These are phyloP conservation scores for Sporothrix phasma DNA, from an alignment of 2,329 filamentous ascomycete genomes.

Conservation along the genomic window DNA sequence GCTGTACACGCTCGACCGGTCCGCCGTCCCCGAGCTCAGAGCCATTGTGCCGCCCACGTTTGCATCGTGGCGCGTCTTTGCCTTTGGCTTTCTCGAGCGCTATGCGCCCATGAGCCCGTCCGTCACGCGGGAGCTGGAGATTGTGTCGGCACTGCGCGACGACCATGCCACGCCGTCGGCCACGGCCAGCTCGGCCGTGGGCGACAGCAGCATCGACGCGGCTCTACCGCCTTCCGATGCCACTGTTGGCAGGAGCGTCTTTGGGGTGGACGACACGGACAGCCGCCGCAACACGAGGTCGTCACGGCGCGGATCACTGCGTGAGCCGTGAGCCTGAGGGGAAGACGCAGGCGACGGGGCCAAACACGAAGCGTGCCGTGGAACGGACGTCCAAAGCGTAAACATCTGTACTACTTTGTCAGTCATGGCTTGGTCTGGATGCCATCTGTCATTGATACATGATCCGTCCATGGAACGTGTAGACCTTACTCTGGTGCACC, in stretches of 20 bases:
- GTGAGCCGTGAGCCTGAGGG: no score
- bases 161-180: neutral
- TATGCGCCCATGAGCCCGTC: slow-evolving; percentile 16
- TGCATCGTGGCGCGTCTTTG: slow-evolving; percentile 13
- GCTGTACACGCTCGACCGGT: slow-evolving; percentile 14
- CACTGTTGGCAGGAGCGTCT: neutral
- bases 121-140: slow-evolving; percentile 23
- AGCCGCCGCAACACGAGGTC: neutral
- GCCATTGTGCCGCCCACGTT: slow-evolving; percentile 15
- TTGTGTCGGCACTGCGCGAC: slow-evolving; percentile 11
- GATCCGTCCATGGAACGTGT: no score
- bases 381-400: no score
- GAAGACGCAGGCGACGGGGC: no score
- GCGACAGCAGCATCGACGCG: neutral
- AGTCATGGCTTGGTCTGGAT: no score
- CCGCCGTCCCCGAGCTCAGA: neutral
- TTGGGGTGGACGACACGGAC: neutral
- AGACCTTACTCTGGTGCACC: no score
- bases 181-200: neutral
- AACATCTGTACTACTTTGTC: no score
- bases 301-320: neutral
- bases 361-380: no score
- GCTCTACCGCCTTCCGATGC: neutral
- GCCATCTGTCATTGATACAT: no score
- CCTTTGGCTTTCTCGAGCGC: slow-evolving; percentile 13